Conservation (phyloP, 192 early-diverging fungal genomes). For the Backusella macrospora region DNA sequence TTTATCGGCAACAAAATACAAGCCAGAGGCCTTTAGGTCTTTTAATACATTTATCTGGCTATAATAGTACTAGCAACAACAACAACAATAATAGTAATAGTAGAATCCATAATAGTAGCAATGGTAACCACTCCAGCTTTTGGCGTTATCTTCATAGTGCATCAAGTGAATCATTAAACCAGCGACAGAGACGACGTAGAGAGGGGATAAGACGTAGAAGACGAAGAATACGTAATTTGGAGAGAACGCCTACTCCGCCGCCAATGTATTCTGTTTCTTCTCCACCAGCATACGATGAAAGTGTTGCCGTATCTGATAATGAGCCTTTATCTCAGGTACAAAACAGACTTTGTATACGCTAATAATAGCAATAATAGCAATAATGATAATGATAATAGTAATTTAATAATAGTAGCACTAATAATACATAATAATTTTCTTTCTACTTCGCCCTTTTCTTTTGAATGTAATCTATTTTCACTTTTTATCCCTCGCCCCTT, state of each 20-base stretch:
- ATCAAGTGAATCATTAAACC: neutral
- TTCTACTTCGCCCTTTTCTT: neutral
- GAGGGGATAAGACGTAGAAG: neutral
- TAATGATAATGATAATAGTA: neutral
- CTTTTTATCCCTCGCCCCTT: neutral
- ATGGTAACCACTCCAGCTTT: neutral
- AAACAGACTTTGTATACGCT: neutral
- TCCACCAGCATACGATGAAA: conserved; percentile 11
- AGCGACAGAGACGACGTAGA: neutral
- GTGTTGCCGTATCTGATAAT: neutral
- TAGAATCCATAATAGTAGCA: too few species aligned
- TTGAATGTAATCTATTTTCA: neutral
- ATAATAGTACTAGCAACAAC: neutral
- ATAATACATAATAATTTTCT: neutral
- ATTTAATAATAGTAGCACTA: neutral
- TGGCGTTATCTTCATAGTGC: conserved; percentile 8
- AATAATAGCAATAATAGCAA: neutral
- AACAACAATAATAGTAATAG: too few species aligned
- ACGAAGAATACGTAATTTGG: conserved; percentile 1
- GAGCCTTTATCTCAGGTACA: conserved; percentile 6
- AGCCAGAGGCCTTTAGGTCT: neutral
- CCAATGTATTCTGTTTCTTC: conserved; percentile 17
- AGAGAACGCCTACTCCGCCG: conserved; percentile 1
- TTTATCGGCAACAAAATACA: neutral
- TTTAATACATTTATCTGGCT: neutral